Conservation (phyloP, 2,329 filamentous ascomycete genomes). For the Fusarium sacchari region DNA sequence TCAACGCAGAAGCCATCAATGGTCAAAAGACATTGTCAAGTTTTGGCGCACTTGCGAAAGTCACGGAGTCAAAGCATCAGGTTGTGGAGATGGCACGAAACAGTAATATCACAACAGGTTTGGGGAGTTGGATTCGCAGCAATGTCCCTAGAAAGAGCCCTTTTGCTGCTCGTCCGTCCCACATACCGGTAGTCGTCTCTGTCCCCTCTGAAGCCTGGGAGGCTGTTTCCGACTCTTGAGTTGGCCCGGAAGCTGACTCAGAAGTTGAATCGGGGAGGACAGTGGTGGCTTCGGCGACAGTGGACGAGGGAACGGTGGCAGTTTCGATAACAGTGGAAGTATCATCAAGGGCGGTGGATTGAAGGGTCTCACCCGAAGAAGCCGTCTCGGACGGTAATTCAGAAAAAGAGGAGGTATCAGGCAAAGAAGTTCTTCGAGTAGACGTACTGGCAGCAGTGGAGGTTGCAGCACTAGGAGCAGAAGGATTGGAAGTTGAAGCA, state of each 20-base stretch:
- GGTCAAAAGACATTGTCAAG: background rate
- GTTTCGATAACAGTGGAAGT: conserved; percentile 26
- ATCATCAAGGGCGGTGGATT: conserved; percentile 31
- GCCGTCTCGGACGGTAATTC: conserved; percentile 42
- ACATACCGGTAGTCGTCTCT: conserved; percentile 46
- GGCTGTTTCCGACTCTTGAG: conserved; percentile 22
- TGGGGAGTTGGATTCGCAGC: conserved; percentile 28
- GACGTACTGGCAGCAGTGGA: conserved; percentile 49
- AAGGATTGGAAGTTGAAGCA: conserved; percentile 45
- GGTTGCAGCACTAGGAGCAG: conserved; percentile 37
- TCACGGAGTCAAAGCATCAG: conserved; percentile 3
- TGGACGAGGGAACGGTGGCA: conserved; percentile 18
- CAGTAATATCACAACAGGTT: conserved; percentile 30
- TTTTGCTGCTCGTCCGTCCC: conserved; percentile 34
- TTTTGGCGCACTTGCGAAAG: conserved; percentile 40
- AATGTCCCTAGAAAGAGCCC: conserved; percentile 11
- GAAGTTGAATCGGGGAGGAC: conserved; percentile 5
- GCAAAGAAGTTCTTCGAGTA: conserved; percentile 42
- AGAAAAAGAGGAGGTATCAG: conserved; percentile 44
- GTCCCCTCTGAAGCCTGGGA: conserved; percentile 25
- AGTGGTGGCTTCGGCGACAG: conserved; percentile 9
- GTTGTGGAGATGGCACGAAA: conserved; percentile 13
- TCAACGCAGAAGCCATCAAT: conserved; percentile 16
- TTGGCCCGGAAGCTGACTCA: conserved; percentile 15
- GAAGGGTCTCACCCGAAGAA: conserved; percentile 40